These are phyloP conservation scores for Aspergillus cavernicola DNA, from an alignment of 495 filamentous ascomycete species.

Conservation along the genomic window DNA sequence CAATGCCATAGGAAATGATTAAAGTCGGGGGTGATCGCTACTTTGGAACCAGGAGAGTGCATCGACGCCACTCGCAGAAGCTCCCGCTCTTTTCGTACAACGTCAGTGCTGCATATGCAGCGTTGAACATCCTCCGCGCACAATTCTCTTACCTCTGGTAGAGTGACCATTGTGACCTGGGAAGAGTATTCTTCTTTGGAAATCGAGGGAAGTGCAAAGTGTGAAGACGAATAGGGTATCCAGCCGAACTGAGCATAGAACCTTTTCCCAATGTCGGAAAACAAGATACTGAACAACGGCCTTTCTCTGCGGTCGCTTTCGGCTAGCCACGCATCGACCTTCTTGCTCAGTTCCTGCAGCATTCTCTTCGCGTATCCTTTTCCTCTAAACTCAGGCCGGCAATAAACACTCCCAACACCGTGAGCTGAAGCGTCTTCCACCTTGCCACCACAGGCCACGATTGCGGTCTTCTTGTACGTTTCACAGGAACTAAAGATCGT, in stretches of 20 bases:
- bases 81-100: conserved; percentile 32
- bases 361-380: conserved; percentile 76
- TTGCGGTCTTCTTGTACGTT: conserved; percentile 69
- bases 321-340: conserved; percentile 50
- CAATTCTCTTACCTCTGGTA: conserved; percentile 23
- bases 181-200: conserved; percentile 20
- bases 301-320: conserved; percentile 34
- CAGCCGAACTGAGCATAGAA: conserved; percentile 86
- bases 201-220: conserved; percentile 59
- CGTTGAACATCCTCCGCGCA: conserved; percentile 28
- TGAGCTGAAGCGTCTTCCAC: conserved; percentile 68
- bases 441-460: conserved; percentile 45
- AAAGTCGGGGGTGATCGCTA: conserved; percentile 71
- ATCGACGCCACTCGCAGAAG: conserved; percentile 30
- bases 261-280: conserved; percentile 91
- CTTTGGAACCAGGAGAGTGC: conserved; percentile 29
- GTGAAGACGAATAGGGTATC: conserved; percentile 66
- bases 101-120: conserved; percentile 33
- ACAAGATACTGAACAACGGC: conserved; percentile 68
- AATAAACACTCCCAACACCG: conserved; percentile 86
- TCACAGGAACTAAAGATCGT: conserved; percentile 80
- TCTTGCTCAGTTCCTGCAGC: conserved; percentile 53
- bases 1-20: conserved; percentile 81
- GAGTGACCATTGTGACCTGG: conserved; percentile 6
- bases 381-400: conserved; percentile 64